A percentile compares a stretch with the other conserved stretches of the same genome.
These are phyloP conservation scores for Fusarium tuaranense DNA, from an alignment of 2,329 filamentous ascomycete species.

Conservation along the genomic window DNA sequence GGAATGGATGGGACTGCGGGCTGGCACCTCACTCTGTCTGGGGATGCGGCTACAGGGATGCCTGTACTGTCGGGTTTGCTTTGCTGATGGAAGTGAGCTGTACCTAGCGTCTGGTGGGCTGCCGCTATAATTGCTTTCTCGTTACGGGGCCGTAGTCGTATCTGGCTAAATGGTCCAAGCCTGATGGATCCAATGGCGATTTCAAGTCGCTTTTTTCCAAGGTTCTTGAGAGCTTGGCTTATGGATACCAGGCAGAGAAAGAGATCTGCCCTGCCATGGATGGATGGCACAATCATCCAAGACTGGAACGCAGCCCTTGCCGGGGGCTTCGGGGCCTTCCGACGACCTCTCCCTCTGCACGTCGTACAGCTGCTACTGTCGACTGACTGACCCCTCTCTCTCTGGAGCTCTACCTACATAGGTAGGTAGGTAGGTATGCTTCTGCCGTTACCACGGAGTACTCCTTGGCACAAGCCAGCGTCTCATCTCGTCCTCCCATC, in stretches of 20 bases:
- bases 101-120: slow-evolving; percentile 22
- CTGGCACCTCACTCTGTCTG: slow-evolving; percentile 3
- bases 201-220: not conserved
- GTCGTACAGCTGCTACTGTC: slow-evolving; percentile 1
- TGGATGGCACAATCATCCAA: slow-evolving; percentile 13
- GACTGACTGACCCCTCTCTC: not conserved
- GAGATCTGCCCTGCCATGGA: slow-evolving; percentile 3
- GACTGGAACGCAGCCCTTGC: slow-evolving; percentile 30
- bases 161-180: not conserved
- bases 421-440: not conserved
- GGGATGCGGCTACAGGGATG: slow-evolving; percentile 31
- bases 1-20: slow-evolving; percentile 32
- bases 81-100: slow-evolving; percentile 10
- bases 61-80: slow-evolving; percentile 23
- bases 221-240: slow-evolving; percentile 19
- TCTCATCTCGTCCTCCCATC: slow-evolving; percentile 32
- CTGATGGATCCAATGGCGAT: not conserved
- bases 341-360: slow-evolving; percentile 9
- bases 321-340: slow-evolving; percentile 23
- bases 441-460: slow-evolving; percentile 23
- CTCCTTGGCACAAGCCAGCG: slow-evolving; percentile 31
- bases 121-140: slow-evolving; percentile 23
- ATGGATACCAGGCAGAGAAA: slow-evolving; percentile 1
- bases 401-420: not conserved
- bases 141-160: not conserved